phyloP scores from a whole-genome alignment of 2,329 filamentous ascomycete genomes.

The Chrysoporthe cubensis region DNA sequence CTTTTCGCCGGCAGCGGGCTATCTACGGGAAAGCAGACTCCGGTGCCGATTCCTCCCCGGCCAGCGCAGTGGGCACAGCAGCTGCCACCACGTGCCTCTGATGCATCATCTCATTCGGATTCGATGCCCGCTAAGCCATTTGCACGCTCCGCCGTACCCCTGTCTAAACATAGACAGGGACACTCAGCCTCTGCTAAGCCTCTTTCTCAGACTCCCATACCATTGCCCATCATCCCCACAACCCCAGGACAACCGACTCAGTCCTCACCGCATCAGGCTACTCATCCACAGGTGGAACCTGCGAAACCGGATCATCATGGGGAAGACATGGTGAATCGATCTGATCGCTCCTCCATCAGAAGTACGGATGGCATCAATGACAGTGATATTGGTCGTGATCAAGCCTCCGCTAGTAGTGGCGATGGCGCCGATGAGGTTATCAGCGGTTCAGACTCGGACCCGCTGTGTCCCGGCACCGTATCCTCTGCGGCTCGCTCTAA shows the following conservation, averaged over 20 bases:
- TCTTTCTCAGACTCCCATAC: background rate
- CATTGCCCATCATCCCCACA: background rate
- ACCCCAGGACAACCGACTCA: background rate
- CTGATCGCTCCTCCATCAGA: background rate
- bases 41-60: background rate
- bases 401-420: background rate
- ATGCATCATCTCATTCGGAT: background rate
- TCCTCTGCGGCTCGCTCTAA: background rate
- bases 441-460: background rate
- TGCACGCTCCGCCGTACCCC: background rate
- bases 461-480: background rate
- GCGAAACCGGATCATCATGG: background rate
- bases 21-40: conserved; percentile 3
- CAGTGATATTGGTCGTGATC: background rate
- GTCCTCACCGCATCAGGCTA: background rate
- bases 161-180: background rate
- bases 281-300: background rate
- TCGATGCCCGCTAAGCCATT: background rate
- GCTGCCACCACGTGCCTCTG: background rate
- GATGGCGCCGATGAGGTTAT: background rate
- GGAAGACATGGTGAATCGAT: background rate
- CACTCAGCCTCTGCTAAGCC: background rate
- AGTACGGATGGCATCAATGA: background rate
- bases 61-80: background rate
- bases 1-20: background rate